These are phyloP conservation scores for Toxicodendron radicans DNA, from an alignment of 345 rosid genomes.

Conservation along the genomic window DNA sequence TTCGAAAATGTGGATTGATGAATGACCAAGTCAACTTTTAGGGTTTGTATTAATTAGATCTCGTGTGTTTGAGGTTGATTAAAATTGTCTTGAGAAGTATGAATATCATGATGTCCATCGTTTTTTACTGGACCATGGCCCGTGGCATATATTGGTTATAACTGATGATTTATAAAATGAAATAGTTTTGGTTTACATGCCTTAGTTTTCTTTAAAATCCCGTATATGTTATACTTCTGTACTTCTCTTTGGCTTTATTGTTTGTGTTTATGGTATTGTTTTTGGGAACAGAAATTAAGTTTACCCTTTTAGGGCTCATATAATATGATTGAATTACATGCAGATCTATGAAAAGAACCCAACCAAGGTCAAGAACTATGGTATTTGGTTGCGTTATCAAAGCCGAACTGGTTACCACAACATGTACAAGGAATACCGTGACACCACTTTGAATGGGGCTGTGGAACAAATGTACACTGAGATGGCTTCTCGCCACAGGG, in stretches of 20 bases:
- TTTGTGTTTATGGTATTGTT: background rate
- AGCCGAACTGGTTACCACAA: conserved; percentile 41
- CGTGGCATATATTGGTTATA: background rate
- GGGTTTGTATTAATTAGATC: background rate
- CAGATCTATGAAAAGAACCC: conserved; percentile 43
- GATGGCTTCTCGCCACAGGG: conserved; percentile 45
- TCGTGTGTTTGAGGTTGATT: background rate
- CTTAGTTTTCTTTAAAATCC: background rate
- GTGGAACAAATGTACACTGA: conserved; percentile 44
- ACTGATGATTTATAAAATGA: background rate
- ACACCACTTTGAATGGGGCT: conserved; percentile 37
- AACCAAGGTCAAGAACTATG: conserved; percentile 38
- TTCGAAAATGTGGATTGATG: background rate
- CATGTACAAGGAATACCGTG: conserved; percentile 42
- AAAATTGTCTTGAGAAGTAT: no score
- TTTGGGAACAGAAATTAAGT: background rate
- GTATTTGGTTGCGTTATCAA: conserved; percentile 41
- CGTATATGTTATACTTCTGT: background rate
- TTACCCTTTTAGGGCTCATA: background rate
- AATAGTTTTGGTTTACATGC: background rate
- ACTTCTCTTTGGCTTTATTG: background rate
- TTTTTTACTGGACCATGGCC: background rate
- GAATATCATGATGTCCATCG: background rate
- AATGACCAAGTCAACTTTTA: background rate
- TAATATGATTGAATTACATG: background rate